A percentile compares a stretch with the other conserved stretches of the same genome.
phyloP scores from a whole-genome alignment of 306 rosid species.

The Medicago lupulina region DNA sequence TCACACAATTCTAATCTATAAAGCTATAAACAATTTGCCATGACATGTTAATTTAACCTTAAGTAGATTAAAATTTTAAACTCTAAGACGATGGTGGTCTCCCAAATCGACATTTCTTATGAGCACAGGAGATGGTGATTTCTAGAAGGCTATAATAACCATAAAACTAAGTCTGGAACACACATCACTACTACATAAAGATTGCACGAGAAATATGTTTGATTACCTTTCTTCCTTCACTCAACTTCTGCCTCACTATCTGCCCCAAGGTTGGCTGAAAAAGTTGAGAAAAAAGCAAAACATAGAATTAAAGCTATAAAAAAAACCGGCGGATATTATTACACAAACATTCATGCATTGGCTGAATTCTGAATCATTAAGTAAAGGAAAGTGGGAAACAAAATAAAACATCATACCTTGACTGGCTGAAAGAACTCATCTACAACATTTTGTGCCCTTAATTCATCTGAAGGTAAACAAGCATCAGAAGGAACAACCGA shows the following conservation, averaged over 20 bases:
- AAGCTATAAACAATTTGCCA: neutral
- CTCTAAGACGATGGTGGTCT: neutral
- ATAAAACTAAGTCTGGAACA: neutral
- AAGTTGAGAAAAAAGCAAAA: conserved; percentile 36
- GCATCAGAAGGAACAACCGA: conserved; percentile 49
- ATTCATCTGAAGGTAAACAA: conserved; percentile 58
- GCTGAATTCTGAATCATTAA: conserved; percentile 26
- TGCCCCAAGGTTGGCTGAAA: conserved; percentile 91
- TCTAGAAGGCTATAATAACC: neutral
- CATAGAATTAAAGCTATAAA: conserved; percentile 40
- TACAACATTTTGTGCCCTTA: conserved; percentile 72
- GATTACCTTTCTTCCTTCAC: conserved; percentile 96
- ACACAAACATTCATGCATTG: conserved; percentile 8
- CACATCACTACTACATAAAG: neutral
- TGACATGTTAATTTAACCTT: neutral
- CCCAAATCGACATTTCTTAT: neutral
- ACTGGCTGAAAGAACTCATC: conserved; percentile 78
- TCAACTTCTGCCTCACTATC: conserved; percentile 88
- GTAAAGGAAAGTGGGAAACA: neutral
- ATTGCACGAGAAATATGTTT: conserved; percentile 14
- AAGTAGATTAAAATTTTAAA: neutral
- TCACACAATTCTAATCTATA: conserved; percentile 3
- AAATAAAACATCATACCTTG: conserved; percentile 56
- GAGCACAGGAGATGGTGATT: conserved; percentile 11
- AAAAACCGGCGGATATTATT: conserved; percentile 2